These are phyloP conservation scores for Luffa acutangula DNA, from an alignment of 306 rosid species.

Conservation along the genomic window DNA sequence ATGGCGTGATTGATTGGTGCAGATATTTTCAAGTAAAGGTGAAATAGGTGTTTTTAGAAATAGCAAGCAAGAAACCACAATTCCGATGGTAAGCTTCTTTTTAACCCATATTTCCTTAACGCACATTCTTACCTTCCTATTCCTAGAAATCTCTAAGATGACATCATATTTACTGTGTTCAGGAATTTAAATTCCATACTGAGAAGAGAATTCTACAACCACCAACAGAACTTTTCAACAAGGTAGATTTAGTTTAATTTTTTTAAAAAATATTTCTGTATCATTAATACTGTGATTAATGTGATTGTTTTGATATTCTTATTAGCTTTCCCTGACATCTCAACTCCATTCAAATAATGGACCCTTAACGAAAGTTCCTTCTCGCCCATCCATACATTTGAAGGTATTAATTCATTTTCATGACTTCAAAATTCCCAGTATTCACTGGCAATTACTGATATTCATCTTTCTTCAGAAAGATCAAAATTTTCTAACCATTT, in stretches of 20 bases:
- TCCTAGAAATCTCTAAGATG: neutral
- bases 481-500: slow-evolving; percentile 21
- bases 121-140: neutral
- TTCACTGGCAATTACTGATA: neutral
- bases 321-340: slow-evolving; percentile 64
- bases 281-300: neutral
- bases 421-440: neutral
- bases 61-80: slow-evolving; percentile 68
- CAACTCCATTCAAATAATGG: slow-evolving; percentile 39
- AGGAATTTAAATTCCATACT: slow-evolving; percentile 76
- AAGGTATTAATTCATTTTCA: slow-evolving; percentile 47
- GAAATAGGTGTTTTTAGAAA: slow-evolving; percentile 78
- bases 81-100: slow-evolving; percentile 52
- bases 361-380: slow-evolving; percentile 29
- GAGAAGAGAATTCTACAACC: slow-evolving; percentile 58
- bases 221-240: slow-evolving; percentile 80
- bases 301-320: slow-evolving; percentile 9
- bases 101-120: neutral
- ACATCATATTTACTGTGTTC: slow-evolving; percentile 20
- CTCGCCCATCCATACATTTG: slow-evolving; percentile 21
- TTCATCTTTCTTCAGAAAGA: neutral
- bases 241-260: slow-evolving; percentile 29
- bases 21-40: slow-evolving; percentile 84
- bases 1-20: slow-evolving; percentile 15
- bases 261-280: neutral